These are phyloP conservation scores for Pseudogymnoascus pannorum DNA, from an alignment of 2,329 filamentous ascomycete species.

Conservation along the genomic window DNA sequence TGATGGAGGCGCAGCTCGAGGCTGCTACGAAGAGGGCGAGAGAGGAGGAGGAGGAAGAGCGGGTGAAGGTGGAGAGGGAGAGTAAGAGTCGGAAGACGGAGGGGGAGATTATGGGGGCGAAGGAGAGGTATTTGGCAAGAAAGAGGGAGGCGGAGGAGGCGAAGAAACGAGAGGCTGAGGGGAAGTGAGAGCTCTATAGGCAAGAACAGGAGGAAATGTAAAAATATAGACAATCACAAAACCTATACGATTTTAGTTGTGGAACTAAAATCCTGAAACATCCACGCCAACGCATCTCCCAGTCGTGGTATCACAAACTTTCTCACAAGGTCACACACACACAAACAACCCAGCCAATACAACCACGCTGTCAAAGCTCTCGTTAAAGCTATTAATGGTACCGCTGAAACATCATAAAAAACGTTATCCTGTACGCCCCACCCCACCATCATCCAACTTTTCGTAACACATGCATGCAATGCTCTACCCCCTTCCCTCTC, in stretches of 20 bases:
- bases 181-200: constrained; percentile 18
- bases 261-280: neutral
- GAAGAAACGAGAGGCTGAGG: constrained; percentile 42
- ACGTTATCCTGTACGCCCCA: neutral
- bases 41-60: constrained; percentile 61
- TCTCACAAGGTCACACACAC: neutral
- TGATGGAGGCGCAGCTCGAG: constrained; percentile 73
- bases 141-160: constrained; percentile 68
- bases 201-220: too few species aligned
- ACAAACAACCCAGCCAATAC: neutral
- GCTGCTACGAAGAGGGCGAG: constrained; percentile 63
- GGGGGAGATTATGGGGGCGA: constrained; percentile 67
- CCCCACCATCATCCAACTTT: neutral
- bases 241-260: too few species aligned
- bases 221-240: too few species aligned
- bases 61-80: constrained; percentile 53
- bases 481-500: neutral
- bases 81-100: constrained; percentile 74
- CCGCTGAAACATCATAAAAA: neutral
- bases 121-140: constrained; percentile 70
- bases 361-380: too few species aligned
- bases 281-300: neutral
- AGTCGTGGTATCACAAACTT: neutral
- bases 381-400: neutral
- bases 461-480: neutral